Percentiles rank a stretch among this genome's conserved stretches.
These are phyloP conservation scores for Teunomyces gatunensis DNA, from an alignment of 805 yeast genomes.

Conservation along the genomic window DNA sequence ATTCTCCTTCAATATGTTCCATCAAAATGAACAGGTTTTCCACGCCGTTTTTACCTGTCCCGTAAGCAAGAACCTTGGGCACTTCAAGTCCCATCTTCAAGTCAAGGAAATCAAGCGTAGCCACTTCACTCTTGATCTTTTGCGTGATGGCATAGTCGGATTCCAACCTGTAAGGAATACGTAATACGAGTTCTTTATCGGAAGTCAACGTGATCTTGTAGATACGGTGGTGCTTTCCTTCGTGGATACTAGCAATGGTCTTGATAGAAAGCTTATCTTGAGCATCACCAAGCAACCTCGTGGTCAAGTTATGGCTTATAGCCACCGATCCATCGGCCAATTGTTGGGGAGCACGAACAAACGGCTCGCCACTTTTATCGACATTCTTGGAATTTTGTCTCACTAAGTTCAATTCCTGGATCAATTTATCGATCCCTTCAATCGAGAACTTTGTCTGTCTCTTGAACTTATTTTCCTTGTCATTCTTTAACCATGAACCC, in stretches of 20 bases:
- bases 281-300: constrained; percentile 42
- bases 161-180: constrained; percentile 82
- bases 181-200: constrained; percentile 62
- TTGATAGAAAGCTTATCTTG: constrained; percentile 50
- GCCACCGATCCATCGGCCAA: constrained; percentile 42
- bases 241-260: constrained; percentile 81
- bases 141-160: constrained; percentile 62
- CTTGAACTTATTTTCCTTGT: constrained; percentile 65
- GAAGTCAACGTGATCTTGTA: constrained; percentile 68
- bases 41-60: constrained; percentile 60
- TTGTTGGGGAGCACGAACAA: constrained; percentile 32
- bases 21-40: constrained; percentile 74
- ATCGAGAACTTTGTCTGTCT: constrained; percentile 81
- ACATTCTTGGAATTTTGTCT: constrained; percentile 23
- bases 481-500: constrained; percentile 93
- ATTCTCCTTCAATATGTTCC: constrained; percentile 77
- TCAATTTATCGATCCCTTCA: constrained; percentile 63
- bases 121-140: constrained; percentile 84
- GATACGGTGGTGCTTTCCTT: constrained; percentile 90
- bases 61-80: constrained; percentile 72
- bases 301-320: constrained; percentile 49
- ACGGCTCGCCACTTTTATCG: constrained; percentile 19
- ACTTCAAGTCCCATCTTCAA: constrained; percentile 64
- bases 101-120: constrained; percentile 81
- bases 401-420: constrained; percentile 45